phyloP scores from a whole-genome alignment of 805 yeast genomes.

The Ogataea thermomethanolica region DNA sequence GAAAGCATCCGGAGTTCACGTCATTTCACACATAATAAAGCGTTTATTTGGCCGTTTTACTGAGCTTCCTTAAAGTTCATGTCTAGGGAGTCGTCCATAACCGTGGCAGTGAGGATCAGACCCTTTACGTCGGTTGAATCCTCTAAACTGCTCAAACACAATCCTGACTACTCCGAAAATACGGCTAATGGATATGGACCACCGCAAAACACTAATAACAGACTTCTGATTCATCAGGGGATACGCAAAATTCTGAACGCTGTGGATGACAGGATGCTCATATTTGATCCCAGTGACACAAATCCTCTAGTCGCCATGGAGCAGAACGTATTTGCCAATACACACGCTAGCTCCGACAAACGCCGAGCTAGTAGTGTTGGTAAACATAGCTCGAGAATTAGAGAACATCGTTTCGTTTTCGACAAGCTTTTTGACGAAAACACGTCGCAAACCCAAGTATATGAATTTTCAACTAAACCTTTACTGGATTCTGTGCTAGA shows the following conservation, averaged over 20 bases:
- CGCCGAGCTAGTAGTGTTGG: conserved; percentile 21
- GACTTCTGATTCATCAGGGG: conserved; percentile 33
- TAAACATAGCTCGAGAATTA: conserved; percentile 41
- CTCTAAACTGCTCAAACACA: conserved; percentile 6
- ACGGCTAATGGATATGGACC: conserved; percentile 20
- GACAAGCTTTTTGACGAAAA: conserved; percentile 71
- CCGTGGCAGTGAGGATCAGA: conserved; percentile 77
- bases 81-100: conserved; percentile 50
- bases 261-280: conserved; percentile 80
- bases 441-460: conserved; percentile 66
- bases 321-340: conserved; percentile 23
- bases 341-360: conserved; percentile 8
- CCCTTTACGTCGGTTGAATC: conserved; percentile 69
- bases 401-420: conserved; percentile 79
- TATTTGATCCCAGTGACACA: conserved; percentile 79
- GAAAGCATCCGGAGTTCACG: no score
- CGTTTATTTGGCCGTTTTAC: neutral
- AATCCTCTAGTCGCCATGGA: conserved; percentile 58
- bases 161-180: conserved; percentile 30
- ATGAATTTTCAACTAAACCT: conserved; percentile 62
- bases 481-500: conserved; percentile 70
- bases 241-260: conserved; percentile 70
- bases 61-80: conserved; percentile 1
- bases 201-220: conserved; percentile 27
- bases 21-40: neutral